phyloP scores from a whole-genome alignment of 345 rosid species.

The Erodium maritimum region DNA sequence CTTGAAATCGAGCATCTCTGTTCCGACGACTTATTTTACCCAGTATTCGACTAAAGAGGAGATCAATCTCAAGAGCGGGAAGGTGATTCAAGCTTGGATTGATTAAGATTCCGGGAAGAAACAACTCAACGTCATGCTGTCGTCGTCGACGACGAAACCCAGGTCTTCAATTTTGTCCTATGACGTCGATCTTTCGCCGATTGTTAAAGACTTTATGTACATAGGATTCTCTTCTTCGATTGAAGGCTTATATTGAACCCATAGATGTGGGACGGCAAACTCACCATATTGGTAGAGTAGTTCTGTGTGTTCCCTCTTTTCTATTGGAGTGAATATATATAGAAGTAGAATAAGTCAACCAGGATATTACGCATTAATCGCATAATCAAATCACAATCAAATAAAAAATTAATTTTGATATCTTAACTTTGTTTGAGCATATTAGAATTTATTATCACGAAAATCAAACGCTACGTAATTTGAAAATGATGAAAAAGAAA shows the following conservation, averaged over 20 bases:
- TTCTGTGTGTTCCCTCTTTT: too few relatives aligned
- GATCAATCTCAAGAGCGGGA: slow-evolving; percentile 40
- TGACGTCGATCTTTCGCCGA: slow-evolving; percentile 45
- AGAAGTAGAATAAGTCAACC: too few relatives aligned
- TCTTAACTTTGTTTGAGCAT: too few relatives aligned
- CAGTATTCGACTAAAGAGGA: slow-evolving; percentile 18
- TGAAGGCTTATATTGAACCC: slow-evolving; percentile 66
- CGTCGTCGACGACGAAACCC: slow-evolving; percentile 52
- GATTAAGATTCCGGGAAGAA: slow-evolving; percentile 60
- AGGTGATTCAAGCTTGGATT: slow-evolving; percentile 63
- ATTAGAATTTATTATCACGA: too few relatives aligned
- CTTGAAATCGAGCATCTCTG: slow-evolving; percentile 46
- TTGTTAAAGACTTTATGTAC: slow-evolving; percentile 53
- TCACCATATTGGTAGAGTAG: slow-evolving; percentile 74
- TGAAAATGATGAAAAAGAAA: too few relatives aligned
- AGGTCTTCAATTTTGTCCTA: slow-evolving; percentile 44
- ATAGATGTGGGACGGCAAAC: too few relatives aligned
- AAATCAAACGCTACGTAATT: too few relatives aligned
- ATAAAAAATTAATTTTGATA: too few relatives aligned
- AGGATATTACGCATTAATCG: too few relatives aligned
- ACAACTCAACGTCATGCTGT: slow-evolving; percentile 51
- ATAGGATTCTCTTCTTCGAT: slow-evolving; percentile 86
- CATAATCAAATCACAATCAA: too few relatives aligned
- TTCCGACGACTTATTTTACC: slow-evolving; percentile 40
- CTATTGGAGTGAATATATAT: too few relatives aligned